Evolutionary conservation across 768 basidiomycete species (phyloP), one percentile per base, ranked within the genome.

Genomic region (Omphalotus guepiniiformis): DNA sequence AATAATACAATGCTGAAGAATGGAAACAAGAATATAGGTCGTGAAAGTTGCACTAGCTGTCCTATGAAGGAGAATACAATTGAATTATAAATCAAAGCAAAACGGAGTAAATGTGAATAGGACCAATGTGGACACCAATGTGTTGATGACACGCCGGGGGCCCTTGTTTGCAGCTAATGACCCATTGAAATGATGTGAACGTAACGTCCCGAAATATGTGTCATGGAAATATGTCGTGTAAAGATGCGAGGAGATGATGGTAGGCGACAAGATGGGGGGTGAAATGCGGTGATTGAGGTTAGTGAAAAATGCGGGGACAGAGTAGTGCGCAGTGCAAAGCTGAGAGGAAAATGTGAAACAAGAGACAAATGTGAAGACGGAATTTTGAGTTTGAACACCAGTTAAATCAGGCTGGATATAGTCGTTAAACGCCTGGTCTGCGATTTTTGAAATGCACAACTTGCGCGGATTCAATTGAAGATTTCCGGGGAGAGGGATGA

Each of bases 391-490:
- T 42, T 42, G 12, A 16, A 38, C 29, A 19, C 9, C 19, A n/a
- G 6, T 37, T 37, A 19, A 40, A 40, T 38, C 15, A 28, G 19
- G 44, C 25, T 32, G 18, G 32, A 29, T 34, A 25, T 42, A 39
- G 37, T 39, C 26, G 36, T 44, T 16, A 36, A 45, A 34, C 25
- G 35, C 45, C 36, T 47, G 23, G 36, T 27, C 35, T 18, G 45
- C 11, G 21, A 22, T 11, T 32, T 32, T 32, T 32, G n/a, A 32
- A 32, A n/a, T 9, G 30, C 13, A n/a, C 35, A 38, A 47, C 15
- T 23, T 16, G 43, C n/a, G n/a, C n/a, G n/a, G n/a, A n/a, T 55
- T 72, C 62, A 82, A 57, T 75, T 75, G 59, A 76, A 70, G 52
- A 82, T 68, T 47, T 69, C 65, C 51, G 74, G 74, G 25, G 72